Percentiles rank a stretch among this genome's conserved stretches.
These are phyloP conservation scores for Metschnikowia aberdeeniae DNA, from an alignment of 805 yeast species.

Conservation along the genomic window DNA sequence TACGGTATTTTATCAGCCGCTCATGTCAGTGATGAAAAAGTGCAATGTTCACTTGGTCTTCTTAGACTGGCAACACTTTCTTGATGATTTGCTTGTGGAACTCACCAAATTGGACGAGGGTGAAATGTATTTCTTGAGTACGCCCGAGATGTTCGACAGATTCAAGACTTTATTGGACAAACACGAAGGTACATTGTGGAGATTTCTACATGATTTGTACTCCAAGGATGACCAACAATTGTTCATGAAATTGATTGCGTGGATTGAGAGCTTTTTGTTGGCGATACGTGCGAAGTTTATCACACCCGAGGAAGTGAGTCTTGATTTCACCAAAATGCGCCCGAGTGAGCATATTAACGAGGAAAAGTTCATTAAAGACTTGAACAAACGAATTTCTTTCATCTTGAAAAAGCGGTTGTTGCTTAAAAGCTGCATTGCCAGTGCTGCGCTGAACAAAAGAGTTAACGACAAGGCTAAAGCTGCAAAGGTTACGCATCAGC, in stretches of 20 bases:
- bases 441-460: conserved; percentile 4
- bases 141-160: conserved; percentile 62
- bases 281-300: conserved; percentile 61
- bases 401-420: conserved; percentile 35
- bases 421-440: conserved; percentile 32
- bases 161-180: conserved; percentile 62
- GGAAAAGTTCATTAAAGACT: conserved; percentile 32
- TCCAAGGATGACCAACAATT: conserved; percentile 66
- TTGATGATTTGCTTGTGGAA: conserved; percentile 59
- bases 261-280: conserved; percentile 67
- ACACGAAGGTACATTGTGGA: conserved; percentile 70
- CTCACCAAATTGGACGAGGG: conserved; percentile 55
- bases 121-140: conserved; percentile 42
- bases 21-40: conserved; percentile 61
- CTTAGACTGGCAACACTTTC: conserved; percentile 33
- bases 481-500: conserved; percentile 17
- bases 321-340: conserved; percentile 38
- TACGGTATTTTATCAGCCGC: conserved; percentile 67
- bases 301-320: conserved; percentile 33
- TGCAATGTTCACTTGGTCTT: conserved; percentile 66
- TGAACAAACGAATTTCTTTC: conserved; percentile 36
- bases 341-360: conserved; percentile 26
- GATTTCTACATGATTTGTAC: conserved; percentile 79
- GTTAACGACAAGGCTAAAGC: conserved; percentile 18
- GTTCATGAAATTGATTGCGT: conserved; percentile 65